Percentiles rank a stretch among this genome's conserved stretches.
Conservation (phyloP, 2,329 filamentous ascomycete species). For the Ophiostoma perfectum region DNA sequence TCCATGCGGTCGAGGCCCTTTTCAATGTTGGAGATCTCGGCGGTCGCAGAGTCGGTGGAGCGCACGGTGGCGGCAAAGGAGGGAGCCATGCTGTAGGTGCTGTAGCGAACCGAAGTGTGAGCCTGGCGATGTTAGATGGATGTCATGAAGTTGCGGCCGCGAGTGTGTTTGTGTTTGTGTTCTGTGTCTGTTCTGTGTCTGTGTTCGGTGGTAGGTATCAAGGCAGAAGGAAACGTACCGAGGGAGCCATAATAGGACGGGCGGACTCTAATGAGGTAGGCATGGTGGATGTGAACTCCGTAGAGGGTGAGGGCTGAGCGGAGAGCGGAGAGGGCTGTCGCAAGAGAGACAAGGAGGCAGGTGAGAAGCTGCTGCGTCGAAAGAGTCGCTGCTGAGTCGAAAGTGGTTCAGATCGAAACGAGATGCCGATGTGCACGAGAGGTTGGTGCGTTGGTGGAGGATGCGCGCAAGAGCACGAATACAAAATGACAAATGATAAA, state of each 20-base stretch:
- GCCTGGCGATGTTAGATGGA: conserved; percentile 34
- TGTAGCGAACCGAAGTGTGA: conserved; percentile 52
- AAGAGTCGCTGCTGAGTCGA: no score
- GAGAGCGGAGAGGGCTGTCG: not conserved
- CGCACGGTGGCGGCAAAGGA: conserved; percentile 54
- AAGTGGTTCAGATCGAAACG: no score
- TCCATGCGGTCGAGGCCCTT: conserved; percentile 80
- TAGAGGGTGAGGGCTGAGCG: not conserved
- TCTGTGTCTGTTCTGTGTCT: no score
- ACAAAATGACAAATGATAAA: no score
- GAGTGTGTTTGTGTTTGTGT: not conserved
- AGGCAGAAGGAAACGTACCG: conserved; percentile 41
- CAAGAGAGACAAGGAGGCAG: no score
- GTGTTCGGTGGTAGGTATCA: no score
- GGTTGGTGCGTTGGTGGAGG: no score
- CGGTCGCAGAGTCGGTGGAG: conserved; percentile 50
- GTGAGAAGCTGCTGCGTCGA: no score
- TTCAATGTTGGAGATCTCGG: conserved; percentile 64
- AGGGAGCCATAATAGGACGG: conserved; percentile 58
- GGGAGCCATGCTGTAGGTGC: conserved; percentile 55
- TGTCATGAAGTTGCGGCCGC: not conserved
- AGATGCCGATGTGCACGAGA: no score
- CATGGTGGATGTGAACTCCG: conserved; percentile 37
- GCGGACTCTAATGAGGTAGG: conserved; percentile 55
- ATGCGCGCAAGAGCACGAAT: no score